phyloP scores from a whole-genome alignment of 345 rosid species.

The Pugionium dolabratum region DNA sequence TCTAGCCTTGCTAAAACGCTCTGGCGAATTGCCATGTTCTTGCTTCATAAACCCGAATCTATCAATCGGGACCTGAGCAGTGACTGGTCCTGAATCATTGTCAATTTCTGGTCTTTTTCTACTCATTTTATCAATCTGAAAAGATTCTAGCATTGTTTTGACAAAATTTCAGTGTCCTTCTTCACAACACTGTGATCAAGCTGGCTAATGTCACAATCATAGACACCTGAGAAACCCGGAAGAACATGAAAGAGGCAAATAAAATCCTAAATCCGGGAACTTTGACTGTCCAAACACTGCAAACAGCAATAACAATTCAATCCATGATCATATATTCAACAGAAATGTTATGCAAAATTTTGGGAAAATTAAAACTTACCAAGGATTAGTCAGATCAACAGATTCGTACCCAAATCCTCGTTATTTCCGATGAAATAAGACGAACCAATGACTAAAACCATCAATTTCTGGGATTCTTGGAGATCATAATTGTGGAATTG shows the following conservation, averaged over 20 bases:
- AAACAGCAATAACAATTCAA: background rate
- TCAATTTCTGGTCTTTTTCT: constrained; percentile 60
- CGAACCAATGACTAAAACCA: constrained; percentile 2
- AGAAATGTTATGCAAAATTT: constrained; percentile 1
- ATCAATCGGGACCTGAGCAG: constrained; percentile 59
- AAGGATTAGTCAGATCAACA: constrained; percentile 12
- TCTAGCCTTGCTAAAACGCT: constrained; percentile 38
- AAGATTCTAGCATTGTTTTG: constrained; percentile 26
- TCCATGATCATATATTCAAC: background rate
- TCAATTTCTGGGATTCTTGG: background rate
- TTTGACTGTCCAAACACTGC: background rate
- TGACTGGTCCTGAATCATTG: constrained; percentile 58
- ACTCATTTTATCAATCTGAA: constrained; percentile 57
- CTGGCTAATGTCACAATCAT: constrained; percentile 7
- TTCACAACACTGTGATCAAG: constrained; percentile 39
- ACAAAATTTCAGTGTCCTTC: constrained; percentile 16
- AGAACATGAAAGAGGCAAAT: background rate
- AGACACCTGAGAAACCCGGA: constrained; percentile 1
- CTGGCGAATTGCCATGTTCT: constrained; percentile 54
- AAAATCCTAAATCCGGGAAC: background rate
- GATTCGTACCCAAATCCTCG: constrained; percentile 7
- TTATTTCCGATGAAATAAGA: constrained; percentile 17
- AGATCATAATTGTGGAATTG: constrained; percentile 9
- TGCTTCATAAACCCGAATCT: constrained; percentile 77
- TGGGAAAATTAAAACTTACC: constrained; percentile 16